Conservation (phyloP, 1,284 basidiomycete species). For the Tremellales sp. region DNA sequence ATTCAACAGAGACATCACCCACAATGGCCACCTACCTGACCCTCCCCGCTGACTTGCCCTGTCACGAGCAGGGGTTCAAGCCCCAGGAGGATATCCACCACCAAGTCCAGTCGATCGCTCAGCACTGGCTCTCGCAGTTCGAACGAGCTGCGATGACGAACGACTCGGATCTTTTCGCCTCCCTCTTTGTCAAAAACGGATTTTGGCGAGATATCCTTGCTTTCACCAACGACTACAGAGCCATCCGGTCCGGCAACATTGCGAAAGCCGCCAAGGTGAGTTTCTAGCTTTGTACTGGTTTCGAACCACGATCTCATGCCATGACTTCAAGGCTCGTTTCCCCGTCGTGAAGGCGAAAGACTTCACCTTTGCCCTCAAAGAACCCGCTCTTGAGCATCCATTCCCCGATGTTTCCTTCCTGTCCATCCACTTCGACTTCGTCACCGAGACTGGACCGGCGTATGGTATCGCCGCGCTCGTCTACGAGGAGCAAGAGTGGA, state of each 20-base stretch:
- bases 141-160: constrained; percentile 17
- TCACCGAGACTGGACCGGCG: constrained; percentile 54
- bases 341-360: constrained; percentile 42
- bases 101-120: constrained; percentile 21
- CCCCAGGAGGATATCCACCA: constrained; percentile 22
- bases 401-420: constrained; percentile 61
- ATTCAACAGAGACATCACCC: too few species aligned
- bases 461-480: constrained; percentile 59
- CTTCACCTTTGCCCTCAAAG: constrained; percentile 51
- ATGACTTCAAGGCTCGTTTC: constrained; percentile 44
- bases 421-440: constrained; percentile 58
- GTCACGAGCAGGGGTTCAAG: constrained; percentile 23
- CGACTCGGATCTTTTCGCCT: constrained; percentile 23
- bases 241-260: constrained; percentile 25
- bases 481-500: constrained; percentile 57
- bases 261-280: constrained; percentile 30
- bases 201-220: constrained; percentile 36
- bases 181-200: constrained; percentile 28
- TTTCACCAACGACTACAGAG: constrained; percentile 36
- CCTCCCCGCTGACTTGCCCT: constrained; percentile 18
- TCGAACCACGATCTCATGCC: background rate
- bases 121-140: constrained; percentile 26
- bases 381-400: constrained; percentile 50
- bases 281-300: background rate
- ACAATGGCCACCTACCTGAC: constrained; percentile 18